These are phyloP conservation scores for Polyporus tsugae DNA, from an alignment of 1,284 basidiomycete genomes.

Conservation along the genomic window DNA sequence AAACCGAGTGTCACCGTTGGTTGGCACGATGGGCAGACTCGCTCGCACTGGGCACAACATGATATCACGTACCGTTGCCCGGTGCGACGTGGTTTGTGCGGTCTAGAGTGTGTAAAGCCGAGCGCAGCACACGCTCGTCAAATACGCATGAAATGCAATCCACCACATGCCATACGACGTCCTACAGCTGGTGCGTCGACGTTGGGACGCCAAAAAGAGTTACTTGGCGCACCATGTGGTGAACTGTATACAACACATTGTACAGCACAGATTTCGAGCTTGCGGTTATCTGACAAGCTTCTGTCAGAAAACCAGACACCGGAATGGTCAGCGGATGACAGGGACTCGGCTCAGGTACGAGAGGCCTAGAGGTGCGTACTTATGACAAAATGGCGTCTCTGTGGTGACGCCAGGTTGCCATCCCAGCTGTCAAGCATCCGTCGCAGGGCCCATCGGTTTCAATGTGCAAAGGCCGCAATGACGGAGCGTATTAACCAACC, in stretches of 20 bases:
- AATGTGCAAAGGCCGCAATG: no score
- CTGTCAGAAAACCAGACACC: not conserved
- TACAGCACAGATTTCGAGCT: not conserved
- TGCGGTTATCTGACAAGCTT: slow-evolving; percentile 1
- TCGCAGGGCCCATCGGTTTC: no score
- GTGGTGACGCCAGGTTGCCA: no score
- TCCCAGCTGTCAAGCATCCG: no score
- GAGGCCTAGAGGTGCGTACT: not conserved
- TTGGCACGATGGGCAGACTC: not conserved
- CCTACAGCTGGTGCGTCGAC: not conserved
- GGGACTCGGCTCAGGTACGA: not conserved
- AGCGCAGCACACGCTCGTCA: not conserved
- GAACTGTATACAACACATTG: not conserved
- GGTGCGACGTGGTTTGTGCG: not conserved
- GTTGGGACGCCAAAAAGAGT: not conserved
- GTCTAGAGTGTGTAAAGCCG: not conserved
- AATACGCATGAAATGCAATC: not conserved
- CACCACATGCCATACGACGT: not conserved
- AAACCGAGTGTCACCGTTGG: not conserved
- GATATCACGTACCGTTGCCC: not conserved
- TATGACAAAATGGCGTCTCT: not conserved
- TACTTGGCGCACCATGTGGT: slow-evolving; percentile 1
- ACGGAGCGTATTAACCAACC: not conserved
- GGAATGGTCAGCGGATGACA: not conserved
- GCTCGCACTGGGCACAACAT: not conserved